Base-by-base conservation (phyloP, 2,329 filamentous ascomycete species). In the Fusarium secorum region DNA sequence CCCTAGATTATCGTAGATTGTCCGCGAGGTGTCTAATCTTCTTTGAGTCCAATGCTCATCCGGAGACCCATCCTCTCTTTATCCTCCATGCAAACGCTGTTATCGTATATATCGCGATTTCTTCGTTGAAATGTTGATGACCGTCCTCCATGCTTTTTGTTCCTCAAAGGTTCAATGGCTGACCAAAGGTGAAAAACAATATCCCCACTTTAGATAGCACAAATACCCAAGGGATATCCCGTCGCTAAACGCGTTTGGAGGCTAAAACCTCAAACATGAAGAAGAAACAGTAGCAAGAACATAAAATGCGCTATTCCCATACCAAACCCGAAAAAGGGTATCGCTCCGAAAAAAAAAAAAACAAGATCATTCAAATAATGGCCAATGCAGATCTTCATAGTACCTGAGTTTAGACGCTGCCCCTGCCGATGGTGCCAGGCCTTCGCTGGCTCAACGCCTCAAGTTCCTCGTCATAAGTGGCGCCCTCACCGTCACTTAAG, bases 401-500 rank as follows among this genome's bases (percentile, higher is more conserved):
- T 26, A 46, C 42, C 35, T 41, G 20, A 54, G 39, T 28, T 53
- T 78, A 85, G 59, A 86, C 79, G 73, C 85, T 87, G 42, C 83
- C 84, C 56, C 85, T 83, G 75, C 83, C 83, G 71, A 82, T 78
- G 70, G 81, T 79, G 59, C 74, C 75, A 24, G 75, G 62, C 52
- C 78, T 79, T 61, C 79, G 79, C 49, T 73, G 76, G 55, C 71
- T 70, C 49, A 78, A 64, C 41, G 66, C 48, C 70, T 80, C 79
- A 17, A 83, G 72, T 41, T 84, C 83, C 57, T 86, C 84, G 56
- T 85, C 84, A 74, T 82, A 85, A 44, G 76, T 78, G 72, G 80
- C 81, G 48, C 78, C 80, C 60, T 85, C 85, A 36, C 81, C 82
- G 51, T 88, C 86, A 73, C 85, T 87, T 20, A 83, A 77, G 15